Evolutionary conservation across 148 eudicot genomes (phyloP), one percentile per base, ranked within the genome.

Genomic region (Camellia granthamiana): DNA sequence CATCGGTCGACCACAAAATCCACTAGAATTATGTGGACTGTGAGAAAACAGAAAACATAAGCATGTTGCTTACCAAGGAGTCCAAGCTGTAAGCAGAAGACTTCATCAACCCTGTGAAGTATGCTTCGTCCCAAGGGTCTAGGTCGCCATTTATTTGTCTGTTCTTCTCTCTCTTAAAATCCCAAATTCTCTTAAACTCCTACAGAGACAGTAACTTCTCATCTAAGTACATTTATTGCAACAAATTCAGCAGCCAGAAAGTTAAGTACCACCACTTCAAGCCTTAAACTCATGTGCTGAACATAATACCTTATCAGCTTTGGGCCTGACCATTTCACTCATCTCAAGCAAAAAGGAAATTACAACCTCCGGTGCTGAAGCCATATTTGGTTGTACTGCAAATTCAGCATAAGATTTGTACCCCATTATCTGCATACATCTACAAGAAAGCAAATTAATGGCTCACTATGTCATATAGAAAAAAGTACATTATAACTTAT

Each of bases 81-180:
- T 95, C 91, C 86, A 93, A 86, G 82, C 88, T 84, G 72, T 87
- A 87, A 72, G 81, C 84, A 63, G 92, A 88, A 76, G 95, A 87
- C 85, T 91, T 95, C 90, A 95, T 91, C 90, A 89, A 80, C 63
- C 93, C 84, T 16, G 98, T 88, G 80, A 82, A 92, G 85, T 95
- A 92, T 64, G 91, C 84, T 86, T 95, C 99, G 71, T 95, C 99
- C 99, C 99, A 95, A 38, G 99, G 95, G 84, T 95, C 98, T 75
- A 95, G 81, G 67, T 88, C 98, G 56, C 83, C 92, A 66, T 62
- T 78, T 82, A 75, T 78, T 58, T 90, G 86, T 47, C 98, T 90
- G 60, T 77, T 84, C 81, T 76, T 85, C 63, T 79, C 87, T 85
- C 88, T 88, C 85, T 93, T 93, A 60, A 89, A 93, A 54, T 87